Evolutionary conservation across 768 basidiomycete species (phyloP), one percentile per base, ranked within the genome.

Genomic region (Lentinula edodes): DNA sequence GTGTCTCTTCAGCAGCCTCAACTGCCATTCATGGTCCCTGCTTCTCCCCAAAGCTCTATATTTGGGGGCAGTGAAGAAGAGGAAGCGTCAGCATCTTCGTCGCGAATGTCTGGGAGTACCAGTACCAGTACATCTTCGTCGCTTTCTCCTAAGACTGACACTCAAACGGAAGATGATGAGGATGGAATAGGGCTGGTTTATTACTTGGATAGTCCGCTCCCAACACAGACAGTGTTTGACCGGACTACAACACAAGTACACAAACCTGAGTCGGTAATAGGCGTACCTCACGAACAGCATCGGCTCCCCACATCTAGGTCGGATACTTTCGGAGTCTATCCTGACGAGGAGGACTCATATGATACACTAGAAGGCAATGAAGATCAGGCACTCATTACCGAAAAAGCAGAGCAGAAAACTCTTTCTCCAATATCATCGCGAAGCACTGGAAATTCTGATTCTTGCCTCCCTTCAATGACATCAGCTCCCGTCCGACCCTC

Each of bases 21-120:
- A 41, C 51, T 16, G n/a, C 50, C 51, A 38, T 28, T 50, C 3
- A 34, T 20, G n/a, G 39, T 60, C 10, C 59, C 74, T 15, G 73
- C 78, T 4, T 83, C 84, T 6, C 84, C 85, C 6, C 71, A 79
- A 41, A 78, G 78, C 61, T 79, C 80, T 12, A 76, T 77, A 36
- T 84, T 78, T 60, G 80, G 78, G 18, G 58, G 59, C 52, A 76
- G 75, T 57, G 76, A 77, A 50, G 78, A 76, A 58, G 74, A 74
- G 16, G 75, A 75, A 35, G 64, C 56, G 28, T 75, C 73, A 2
- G 75, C 73, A 16, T 77, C 78, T 6, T 66, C 69, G 2, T 78
- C 79, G 6, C 50, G 16, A 38, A 60, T 43, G 34, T 60, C 50
- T 43, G 63, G 50, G n/a, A 59, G 52, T 42, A 52, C 48, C 12